These are phyloP conservation scores for Acanthamoeba culbertsoni DNA, from an alignment of 208 protist genomes.

Conservation along the genomic window DNA sequence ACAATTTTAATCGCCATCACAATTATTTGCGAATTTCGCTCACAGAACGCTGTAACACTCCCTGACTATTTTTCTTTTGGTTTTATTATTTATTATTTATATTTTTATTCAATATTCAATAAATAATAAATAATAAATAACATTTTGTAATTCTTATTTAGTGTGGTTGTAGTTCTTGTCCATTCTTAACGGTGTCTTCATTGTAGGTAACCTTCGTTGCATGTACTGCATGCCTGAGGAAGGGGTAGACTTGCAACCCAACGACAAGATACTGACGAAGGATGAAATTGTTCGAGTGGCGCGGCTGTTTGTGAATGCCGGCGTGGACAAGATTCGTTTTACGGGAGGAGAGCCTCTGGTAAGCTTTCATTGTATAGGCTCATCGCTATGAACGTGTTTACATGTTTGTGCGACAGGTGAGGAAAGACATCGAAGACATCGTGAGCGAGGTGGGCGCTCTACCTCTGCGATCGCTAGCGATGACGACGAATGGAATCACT, in stretches of 20 bases:
- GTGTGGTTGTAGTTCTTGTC: neutral
- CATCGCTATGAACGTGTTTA: neutral
- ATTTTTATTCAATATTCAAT: neutral
- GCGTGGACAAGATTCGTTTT: conserved; percentile 82
- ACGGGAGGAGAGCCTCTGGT: conserved; percentile 83
- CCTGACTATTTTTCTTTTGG: neutral
- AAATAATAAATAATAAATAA: too few species aligned
- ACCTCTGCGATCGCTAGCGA: conserved; percentile 67
- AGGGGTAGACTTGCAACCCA: conserved; percentile 71
- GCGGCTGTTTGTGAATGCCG: conserved; percentile 71
- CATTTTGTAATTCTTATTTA: too few species aligned
- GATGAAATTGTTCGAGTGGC: conserved; percentile 78
- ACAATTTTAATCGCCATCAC: conserved; percentile 74
- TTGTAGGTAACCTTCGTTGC: conserved; percentile 76
- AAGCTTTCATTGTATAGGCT: neutral
- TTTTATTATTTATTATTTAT: neutral
- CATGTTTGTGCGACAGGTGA: conserved; percentile 38
- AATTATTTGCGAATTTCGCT: conserved; percentile 83
- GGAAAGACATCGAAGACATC: conserved; percentile 70
- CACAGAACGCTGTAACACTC: conserved; percentile 74
- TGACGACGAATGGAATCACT: conserved; percentile 82
- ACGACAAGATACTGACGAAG: conserved; percentile 69
- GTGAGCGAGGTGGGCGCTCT: conserved; percentile 66
- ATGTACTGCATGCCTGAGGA: conserved; percentile 85
- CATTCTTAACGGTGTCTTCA: neutral